Base-by-base conservation (phyloP, 2,329 filamentous ascomycete genomes). In the Chalara sp. region DNA sequence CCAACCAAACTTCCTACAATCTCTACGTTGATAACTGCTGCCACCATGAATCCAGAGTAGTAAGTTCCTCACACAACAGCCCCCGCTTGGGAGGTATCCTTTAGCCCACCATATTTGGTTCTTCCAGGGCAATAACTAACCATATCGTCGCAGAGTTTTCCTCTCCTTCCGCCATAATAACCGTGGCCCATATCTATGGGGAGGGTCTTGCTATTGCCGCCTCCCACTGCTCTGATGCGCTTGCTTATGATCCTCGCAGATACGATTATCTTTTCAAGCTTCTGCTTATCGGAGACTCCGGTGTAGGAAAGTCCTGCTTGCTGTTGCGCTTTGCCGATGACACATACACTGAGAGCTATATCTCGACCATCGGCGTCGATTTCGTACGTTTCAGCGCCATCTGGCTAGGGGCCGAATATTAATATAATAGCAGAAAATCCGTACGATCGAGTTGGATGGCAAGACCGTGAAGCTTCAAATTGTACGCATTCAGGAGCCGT, bases 251-350 rank as follows among this genome's bases (percentile, higher is more conserved):
- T 48, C 35, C 47, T 51, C 51, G 54, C 68, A 97, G 93, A 93
- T 99, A 99, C 87, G 93, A 99, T 73, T 99, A 99, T 74, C 90
- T 99, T 68, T 99, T 99, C 85, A 99, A 99, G 85, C 90, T 99
- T 62, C 89, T 99, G 74, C 92, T 99, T 79, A 99, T 99, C 84
- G 93, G 93, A 75, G 93, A 99, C 73, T 99, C 93, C 72, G 93
- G 93, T 84, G 93, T 99, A 68, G 93, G 93, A 86, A 99, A 99
- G 86, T 99, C 93, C 68, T 99, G 93, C 76, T 73, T 99, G 76
- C 81, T 99, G 63, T 80, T 99, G 70, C 90, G 93, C 77, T 99
- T 99, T 69, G 93, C 93, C 68, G 93, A 96, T 70, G 91, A 96
- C 68, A 97, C 93, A 72, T 99, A 97, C 79, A 99, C 93, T 56